Evolutionary conservation across 2,329 filamentous ascomycete species (phyloP).

Genomic region (Aspergillus melleus): DNA sequence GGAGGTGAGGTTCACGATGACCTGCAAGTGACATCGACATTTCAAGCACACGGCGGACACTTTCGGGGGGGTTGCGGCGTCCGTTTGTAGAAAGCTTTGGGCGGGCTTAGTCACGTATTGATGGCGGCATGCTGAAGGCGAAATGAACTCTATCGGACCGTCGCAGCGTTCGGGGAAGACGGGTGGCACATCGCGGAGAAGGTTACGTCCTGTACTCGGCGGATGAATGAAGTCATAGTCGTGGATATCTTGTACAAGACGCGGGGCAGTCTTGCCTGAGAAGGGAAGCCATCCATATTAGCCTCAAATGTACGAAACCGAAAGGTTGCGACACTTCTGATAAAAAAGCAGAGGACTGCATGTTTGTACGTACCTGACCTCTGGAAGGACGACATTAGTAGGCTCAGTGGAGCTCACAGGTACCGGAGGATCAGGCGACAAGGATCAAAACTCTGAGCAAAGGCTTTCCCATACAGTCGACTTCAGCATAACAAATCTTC

Average conservation of each 20-base stretch:
- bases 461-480: conserved; percentile 13
- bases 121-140: conserved; percentile 57
- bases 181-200: conserved; percentile 60
- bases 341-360: neutral
- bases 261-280: conserved; percentile 54
- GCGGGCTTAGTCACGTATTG: conserved; percentile 57
- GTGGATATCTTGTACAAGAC: conserved; percentile 47
- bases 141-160: conserved; percentile 37
- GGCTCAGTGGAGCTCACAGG: conserved; percentile 16
- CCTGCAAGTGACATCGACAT: conserved; percentile 63
- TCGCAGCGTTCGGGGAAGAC: conserved; percentile 44
- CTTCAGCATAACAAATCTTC: neutral
- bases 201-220: conserved; percentile 48
- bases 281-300: neutral
- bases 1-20: conserved; percentile 56
- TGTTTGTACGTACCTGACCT: conserved; percentile 29
- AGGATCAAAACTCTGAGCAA: neutral
- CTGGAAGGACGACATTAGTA: conserved; percentile 33
- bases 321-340: neutral
- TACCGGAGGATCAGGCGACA: conserved; percentile 11
- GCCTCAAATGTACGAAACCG: neutral
- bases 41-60: conserved; percentile 61
- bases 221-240: conserved; percentile 48
- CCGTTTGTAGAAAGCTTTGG: conserved; percentile 52
- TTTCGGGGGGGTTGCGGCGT: conserved; percentile 53